Base-by-base conservation (phyloP, 345 rosid species). In the Firmiana major region DNA sequence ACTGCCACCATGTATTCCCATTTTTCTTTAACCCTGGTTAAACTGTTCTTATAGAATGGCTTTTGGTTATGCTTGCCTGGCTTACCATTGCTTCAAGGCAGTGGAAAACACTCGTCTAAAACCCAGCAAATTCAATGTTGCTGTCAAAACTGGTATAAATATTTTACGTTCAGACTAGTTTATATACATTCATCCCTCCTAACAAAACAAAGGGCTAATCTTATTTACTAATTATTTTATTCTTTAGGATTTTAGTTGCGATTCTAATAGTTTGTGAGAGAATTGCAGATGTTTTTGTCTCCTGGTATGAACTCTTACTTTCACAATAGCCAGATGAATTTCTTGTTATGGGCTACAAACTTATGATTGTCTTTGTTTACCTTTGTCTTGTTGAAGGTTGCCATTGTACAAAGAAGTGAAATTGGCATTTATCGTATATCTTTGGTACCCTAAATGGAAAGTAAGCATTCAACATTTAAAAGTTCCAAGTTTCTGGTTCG, bases 321-420 rank as follows among this genome's bases (percentile, higher is more conserved):
- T 45, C 12, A 43, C 57, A 73, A 63, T 22, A 49, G 5, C 16
- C 22, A 24, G 69, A n/a, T 19, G 17, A 9, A 31, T 31, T 43
- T 16, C 62, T 71, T 2, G 17, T n/a, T 65, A 11, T 74, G 43
- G 43, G 59, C 46, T 19, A 4, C 6, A 9, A 45, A 3, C 5
- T 57, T 9, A 66, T 10, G 38, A 51, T 42, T 11, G 59, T n/a
- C 7, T 21, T 55, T 57, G 16, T 63, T 63, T 83, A 63, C 75
- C 58, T 21, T 21, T 51, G 31, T 73, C 77, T 49, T 71, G 46
- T 73, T 81, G 79, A 79, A 90, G 94, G 91, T 87, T 89, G 74
- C 94, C 94, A 3, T 82, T 90, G 89, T 90, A 90, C 82, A 86
- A 89, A 75, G 92, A 86, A 80, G 94, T 87, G 28, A 90, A 90